Percentiles rank a stretch among this genome's conserved stretches.
These are phyloP conservation scores for Fomitopsis schrenkii DNA, from an alignment of 1,284 basidiomycete genomes.

Conservation along the genomic window DNA sequence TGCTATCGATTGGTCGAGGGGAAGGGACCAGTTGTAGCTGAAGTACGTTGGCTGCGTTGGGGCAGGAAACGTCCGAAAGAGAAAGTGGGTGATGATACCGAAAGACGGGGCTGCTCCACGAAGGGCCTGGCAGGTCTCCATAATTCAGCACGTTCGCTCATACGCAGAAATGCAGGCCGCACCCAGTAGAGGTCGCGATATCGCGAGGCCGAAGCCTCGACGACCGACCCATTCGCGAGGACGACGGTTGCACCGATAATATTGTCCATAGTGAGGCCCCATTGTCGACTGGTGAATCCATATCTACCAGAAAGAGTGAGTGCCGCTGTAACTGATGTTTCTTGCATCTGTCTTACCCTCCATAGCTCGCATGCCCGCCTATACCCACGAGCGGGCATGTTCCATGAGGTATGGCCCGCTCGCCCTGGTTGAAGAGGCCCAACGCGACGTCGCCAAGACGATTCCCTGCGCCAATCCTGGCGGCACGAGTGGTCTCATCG, in stretches of 20 bases:
- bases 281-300: background rate
- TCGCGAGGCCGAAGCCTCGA: background rate
- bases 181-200: background rate
- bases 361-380: background rate
- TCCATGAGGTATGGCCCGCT: background rate
- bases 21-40: background rate
- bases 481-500: background rate
- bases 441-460: background rate
- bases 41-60: background rate
- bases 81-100: background rate
- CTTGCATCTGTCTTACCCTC: background rate
- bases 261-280: background rate
- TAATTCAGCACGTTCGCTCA: background rate
- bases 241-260: background rate
- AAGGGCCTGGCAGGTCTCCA: background rate
- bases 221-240: background rate
- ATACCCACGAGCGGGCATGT: background rate
- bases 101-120: background rate
- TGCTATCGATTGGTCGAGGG: background rate
- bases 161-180: background rate
- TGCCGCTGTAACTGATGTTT: background rate
- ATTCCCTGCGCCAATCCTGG: background rate
- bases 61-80: background rate
- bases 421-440: background rate
- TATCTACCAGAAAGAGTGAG: background rate